These are phyloP conservation scores for Gentiana macrophylla DNA, from an alignment of 257 asterid species.

Conservation along the genomic window DNA sequence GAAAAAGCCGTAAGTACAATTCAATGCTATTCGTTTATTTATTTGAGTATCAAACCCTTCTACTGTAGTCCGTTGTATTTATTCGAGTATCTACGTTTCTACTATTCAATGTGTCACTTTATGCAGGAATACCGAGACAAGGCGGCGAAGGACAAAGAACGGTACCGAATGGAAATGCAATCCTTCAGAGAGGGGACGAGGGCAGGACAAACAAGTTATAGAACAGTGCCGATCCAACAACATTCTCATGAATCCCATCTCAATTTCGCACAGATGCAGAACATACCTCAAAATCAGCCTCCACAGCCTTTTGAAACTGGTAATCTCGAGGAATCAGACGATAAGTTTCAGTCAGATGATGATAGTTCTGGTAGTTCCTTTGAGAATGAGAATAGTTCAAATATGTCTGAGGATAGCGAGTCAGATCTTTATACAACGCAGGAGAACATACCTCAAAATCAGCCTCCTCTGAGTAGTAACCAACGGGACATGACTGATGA, in stretches of 20 bases:
- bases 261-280: slow-evolving; percentile 10
- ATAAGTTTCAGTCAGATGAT: neutral
- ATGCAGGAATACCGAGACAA: slow-evolving; percentile 69
- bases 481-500: too few relatives aligned
- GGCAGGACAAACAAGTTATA: slow-evolving; percentile 23
- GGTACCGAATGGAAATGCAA: slow-evolving; percentile 70
- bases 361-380: neutral
- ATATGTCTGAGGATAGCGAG: neutral
- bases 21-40: neutral
- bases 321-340: neutral
- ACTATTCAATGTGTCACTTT: neutral
- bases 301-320: neutral
- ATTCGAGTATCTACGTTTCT: too few relatives aligned
- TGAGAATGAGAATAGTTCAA: neutral
- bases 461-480: too few relatives aligned
- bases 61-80: too few relatives aligned
- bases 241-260: slow-evolving; percentile 11
- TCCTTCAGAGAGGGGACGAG: slow-evolving; percentile 39
- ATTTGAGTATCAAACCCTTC: neutral
- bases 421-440: neutral
- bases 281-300: neutral
- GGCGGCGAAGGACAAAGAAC: slow-evolving; percentile 65
- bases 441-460: neutral
- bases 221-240: slow-evolving; percentile 20
- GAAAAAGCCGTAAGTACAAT: slow-evolving; percentile 45